A percentile compares a stretch with the other conserved stretches of the same genome.
These are phyloP conservation scores for Penicillium goetzii DNA, from an alignment of 495 filamentous ascomycete genomes.

Conservation along the genomic window DNA sequence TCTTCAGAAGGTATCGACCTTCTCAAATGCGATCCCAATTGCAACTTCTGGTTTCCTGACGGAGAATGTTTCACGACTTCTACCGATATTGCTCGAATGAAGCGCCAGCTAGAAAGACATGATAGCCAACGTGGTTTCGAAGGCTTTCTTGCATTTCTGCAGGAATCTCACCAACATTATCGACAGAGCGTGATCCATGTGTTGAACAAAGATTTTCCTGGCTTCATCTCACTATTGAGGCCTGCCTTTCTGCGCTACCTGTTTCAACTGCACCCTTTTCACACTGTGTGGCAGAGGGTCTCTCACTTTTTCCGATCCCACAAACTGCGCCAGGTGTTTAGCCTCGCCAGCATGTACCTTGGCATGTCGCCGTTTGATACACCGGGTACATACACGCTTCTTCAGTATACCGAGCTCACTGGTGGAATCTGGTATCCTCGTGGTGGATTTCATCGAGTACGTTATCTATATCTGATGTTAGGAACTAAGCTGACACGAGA, in stretches of 20 bases:
- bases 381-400: constrained; percentile 67
- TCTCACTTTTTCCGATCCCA: constrained; percentile 67
- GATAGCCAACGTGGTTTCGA: constrained; percentile 67
- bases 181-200: constrained; percentile 62
- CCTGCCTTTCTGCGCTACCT: constrained; percentile 56
- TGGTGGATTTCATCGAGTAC: constrained; percentile 60
- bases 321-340: constrained; percentile 65
- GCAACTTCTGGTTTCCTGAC: constrained; percentile 67
- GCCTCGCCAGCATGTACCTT: constrained; percentile 77
- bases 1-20: constrained; percentile 62
- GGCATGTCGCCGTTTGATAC: constrained; percentile 75
- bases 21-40: constrained; percentile 70
- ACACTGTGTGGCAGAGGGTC: constrained; percentile 63
- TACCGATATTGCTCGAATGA: constrained; percentile 65
- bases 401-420: constrained; percentile 73
- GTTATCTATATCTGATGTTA: constrained; percentile 37
- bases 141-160: constrained; percentile 63
- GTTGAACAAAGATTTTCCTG: constrained; percentile 62
- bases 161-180: constrained; percentile 66
- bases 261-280: constrained; percentile 62
- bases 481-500: constrained; percentile 38
- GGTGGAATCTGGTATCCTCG: constrained; percentile 76
- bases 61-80: constrained; percentile 59
- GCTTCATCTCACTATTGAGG: constrained; percentile 51
- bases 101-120: constrained; percentile 64